phyloP scores from a whole-genome alignment of 768 basidiomycete genomes.

The Lactarius quietus region DNA sequence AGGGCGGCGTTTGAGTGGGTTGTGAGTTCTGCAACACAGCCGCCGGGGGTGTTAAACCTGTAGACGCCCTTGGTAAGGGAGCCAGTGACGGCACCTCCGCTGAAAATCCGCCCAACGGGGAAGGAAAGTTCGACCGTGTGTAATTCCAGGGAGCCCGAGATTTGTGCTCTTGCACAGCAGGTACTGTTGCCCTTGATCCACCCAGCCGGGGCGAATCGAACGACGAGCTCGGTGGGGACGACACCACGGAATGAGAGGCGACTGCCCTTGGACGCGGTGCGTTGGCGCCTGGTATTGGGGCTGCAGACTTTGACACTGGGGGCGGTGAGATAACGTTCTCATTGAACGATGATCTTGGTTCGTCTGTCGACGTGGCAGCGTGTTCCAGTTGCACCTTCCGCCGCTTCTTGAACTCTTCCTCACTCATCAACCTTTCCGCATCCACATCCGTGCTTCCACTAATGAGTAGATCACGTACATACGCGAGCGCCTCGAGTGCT shows the following conservation, averaged over 20 bases:
- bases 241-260: constrained; percentile 12
- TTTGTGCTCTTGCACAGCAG: constrained; percentile 23
- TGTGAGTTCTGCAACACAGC: constrained; percentile 19
- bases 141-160: constrained; percentile 55
- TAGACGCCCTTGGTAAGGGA: constrained; percentile 49
- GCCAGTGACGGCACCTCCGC: constrained; percentile 46
- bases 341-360: constrained; percentile 5
- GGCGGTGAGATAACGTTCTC: constrained; percentile 22
- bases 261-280: constrained; percentile 23
- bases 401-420: constrained; percentile 44
- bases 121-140: constrained; percentile 48
- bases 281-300: constrained; percentile 15
- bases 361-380: constrained; percentile 13
- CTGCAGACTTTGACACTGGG: constrained; percentile 22
- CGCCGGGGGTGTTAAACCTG: constrained; percentile 11
- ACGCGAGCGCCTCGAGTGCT: constrained; percentile 71
- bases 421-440: constrained; percentile 61
- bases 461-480: constrained; percentile 71
- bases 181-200: constrained; percentile 22
- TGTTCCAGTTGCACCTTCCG: constrained; percentile 29
- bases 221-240: constrained; percentile 21
- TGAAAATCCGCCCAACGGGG: constrained; percentile 24
- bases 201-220: constrained; percentile 23
- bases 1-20: constrained; percentile 26
- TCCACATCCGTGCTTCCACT: constrained; percentile 55